phyloP scores from a whole-genome alignment of 2,329 filamentous ascomycete genomes.

The Aspergillus aculeatus region DNA sequence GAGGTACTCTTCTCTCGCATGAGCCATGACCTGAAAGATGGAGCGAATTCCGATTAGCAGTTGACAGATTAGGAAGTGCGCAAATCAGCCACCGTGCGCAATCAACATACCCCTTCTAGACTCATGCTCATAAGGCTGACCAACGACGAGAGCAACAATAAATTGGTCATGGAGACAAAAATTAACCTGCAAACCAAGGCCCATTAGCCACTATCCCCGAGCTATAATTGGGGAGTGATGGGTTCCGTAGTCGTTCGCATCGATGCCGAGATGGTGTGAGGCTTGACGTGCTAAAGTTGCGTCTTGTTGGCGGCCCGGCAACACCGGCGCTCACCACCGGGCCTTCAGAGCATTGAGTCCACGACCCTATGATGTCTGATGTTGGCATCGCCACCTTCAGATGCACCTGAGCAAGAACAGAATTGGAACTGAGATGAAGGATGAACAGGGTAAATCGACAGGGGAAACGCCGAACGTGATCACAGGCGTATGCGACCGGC shows the following conservation, averaged over 20 bases:
- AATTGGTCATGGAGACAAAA: constrained; percentile 61
- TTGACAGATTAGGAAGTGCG: constrained; percentile 1
- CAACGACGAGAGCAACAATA: constrained; percentile 59
- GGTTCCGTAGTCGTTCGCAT: not conserved
- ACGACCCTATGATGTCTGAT: not conserved
- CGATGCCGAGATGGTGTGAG: constrained; percentile 19
- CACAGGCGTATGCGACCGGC: constrained; percentile 29
- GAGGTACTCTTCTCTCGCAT: constrained; percentile 62
- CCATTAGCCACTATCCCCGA: constrained; percentile 15
- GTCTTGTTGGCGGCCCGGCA: constrained; percentile 1
- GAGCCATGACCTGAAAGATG: constrained; percentile 54
- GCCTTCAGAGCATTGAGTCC: not conserved
- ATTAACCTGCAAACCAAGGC: constrained; percentile 45
- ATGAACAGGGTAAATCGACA: constrained; percentile 1
- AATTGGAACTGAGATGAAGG: not conserved
- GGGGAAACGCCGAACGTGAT: constrained; percentile 35
- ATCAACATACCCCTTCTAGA: constrained; percentile 49
- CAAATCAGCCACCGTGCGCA: not conserved
- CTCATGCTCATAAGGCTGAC: constrained; percentile 60
- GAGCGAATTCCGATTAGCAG: constrained; percentile 9
- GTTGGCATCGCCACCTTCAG: not conserved
- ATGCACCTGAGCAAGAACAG: not conserved
- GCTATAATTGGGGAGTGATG: not conserved
- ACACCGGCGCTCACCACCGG: not conserved
- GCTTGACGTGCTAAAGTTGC: not conserved